Evolutionary conservation across 768 basidiomycete genomes (phyloP).

Genomic region (Candolleomyces aberdarensis): DNA sequence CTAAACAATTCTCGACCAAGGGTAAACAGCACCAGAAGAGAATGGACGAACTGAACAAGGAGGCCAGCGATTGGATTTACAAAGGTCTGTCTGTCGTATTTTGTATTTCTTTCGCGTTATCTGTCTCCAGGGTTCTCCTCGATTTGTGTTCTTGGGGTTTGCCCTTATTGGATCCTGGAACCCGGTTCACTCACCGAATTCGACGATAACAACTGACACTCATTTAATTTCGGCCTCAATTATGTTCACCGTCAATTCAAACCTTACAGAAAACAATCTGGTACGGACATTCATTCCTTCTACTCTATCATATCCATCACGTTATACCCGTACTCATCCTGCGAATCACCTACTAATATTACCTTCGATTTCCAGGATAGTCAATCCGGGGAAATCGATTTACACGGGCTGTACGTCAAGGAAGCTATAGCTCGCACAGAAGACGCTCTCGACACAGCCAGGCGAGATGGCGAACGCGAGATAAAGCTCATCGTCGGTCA

Average conservation of each 20-base stretch:
- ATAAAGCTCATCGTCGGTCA: conserved; percentile 82
- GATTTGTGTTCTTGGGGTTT: no score
- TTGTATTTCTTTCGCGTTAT: conserved; percentile 3
- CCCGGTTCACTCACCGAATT: no score
- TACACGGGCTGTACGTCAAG: conserved; percentile 92
- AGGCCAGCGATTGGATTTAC: conserved; percentile 90
- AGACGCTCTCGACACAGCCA: conserved; percentile 63
- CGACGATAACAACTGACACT: not conserved
- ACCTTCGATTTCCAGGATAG: conserved; percentile 44
- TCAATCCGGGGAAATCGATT: conserved; percentile 72
- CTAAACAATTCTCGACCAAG: conserved; percentile 77
- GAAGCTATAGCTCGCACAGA: conserved; percentile 83
- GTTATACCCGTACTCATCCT: conserved; percentile 43
- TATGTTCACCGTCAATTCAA: not conserved
- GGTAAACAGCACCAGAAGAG: conserved; percentile 76
- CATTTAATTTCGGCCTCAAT: not conserved
- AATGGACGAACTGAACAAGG: conserved; percentile 75
- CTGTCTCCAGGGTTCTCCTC: no score
- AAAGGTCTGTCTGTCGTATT: conserved; percentile 38
- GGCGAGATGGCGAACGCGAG: conserved; percentile 56
- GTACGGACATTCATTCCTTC: not conserved
- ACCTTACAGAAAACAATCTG: conserved; percentile 3
- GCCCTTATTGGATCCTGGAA: no score
- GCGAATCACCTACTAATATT: not conserved
- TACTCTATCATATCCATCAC: conserved; percentile 59